Evolutionary conservation across 1,139 yeast species (phyloP).

Genomic region (Candida tetrigidarum): DNA sequence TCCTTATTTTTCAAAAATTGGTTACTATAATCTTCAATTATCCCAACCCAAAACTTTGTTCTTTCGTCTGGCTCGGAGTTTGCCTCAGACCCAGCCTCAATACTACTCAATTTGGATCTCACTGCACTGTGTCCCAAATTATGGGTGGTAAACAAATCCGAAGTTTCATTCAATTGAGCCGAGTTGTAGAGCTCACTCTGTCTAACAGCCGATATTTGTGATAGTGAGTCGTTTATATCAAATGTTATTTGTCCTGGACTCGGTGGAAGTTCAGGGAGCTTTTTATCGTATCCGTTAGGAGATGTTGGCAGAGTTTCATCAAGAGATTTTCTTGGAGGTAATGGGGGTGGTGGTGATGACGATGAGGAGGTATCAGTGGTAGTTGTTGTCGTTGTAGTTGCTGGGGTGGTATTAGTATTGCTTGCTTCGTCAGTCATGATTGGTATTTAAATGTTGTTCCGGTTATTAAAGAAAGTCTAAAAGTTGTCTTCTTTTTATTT

Average conservation of each 20-base stretch:
- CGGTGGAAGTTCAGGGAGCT: conserved; percentile 13
- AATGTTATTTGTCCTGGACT: conserved; percentile 9
- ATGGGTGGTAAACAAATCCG: conserved; percentile 31
- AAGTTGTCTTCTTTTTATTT: background rate
- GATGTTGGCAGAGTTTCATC: conserved; percentile 1
- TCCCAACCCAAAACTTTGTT: conserved; percentile 28
- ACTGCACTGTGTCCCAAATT: conserved; percentile 14
- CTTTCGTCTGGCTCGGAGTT: conserved; percentile 14
- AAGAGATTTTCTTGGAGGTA: conserved; percentile 11
- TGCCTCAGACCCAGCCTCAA: conserved; percentile 10
- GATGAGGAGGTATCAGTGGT: background rate
- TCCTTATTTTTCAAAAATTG: conserved; percentile 22
- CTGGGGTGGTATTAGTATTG: background rate
- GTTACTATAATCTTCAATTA: conserved; percentile 27
- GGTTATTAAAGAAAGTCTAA: background rate
- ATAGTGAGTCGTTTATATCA: conserved; percentile 24
- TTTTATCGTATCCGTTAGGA: conserved; percentile 4
- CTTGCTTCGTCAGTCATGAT: conserved; percentile 2
- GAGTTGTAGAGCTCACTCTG: conserved; percentile 37
- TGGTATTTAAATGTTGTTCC: background rate
- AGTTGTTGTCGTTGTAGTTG: too few species aligned
- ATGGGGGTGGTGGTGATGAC: conserved; percentile 9
- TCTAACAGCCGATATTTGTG: conserved; percentile 35
- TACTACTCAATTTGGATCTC: conserved; percentile 10
- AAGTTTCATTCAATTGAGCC: conserved; percentile 41